Conservation (phyloP, 345 rosid species). For the Citrus sinensis region DNA sequence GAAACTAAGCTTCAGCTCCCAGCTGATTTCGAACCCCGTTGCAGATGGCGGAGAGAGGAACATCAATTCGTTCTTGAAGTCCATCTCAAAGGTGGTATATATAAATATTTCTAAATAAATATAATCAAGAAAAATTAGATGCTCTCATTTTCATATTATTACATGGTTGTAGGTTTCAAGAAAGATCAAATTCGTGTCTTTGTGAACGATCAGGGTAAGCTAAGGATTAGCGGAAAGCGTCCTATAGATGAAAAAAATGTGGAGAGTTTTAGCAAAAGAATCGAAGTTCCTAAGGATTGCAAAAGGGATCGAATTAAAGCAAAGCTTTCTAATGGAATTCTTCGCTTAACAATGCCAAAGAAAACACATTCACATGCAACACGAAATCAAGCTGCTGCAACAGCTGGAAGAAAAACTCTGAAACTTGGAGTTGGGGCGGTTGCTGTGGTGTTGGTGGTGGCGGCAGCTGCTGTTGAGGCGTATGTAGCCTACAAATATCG, state of each 20-base stretch:
- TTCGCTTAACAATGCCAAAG: conserved; percentile 15
- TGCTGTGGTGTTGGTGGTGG: not conserved
- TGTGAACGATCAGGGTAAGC: not conserved
- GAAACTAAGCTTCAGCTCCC: not conserved
- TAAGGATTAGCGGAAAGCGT: conserved; percentile 15
- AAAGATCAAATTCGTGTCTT: conserved; percentile 13
- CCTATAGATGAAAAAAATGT: not conserved
- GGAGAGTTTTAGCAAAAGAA: conserved; percentile 40
- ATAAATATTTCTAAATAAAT: no score
- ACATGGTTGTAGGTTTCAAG: conserved; percentile 15
- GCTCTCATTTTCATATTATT: not conserved
- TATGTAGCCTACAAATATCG: conserved; percentile 2
- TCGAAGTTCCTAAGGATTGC: conserved; percentile 7
- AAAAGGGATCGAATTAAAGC: not conserved
- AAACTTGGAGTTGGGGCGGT: not conserved
- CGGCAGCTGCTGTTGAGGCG: not conserved
- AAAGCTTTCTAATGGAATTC: conserved; percentile 1
- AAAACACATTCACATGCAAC: not conserved
- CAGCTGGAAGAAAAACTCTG: not conserved
- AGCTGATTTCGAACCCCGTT: conserved; percentile 51
- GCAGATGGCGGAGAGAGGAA: conserved; percentile 37
- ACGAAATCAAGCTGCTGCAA: not conserved
- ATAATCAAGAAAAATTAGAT: no score
- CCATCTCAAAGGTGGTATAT: conserved; percentile 35
- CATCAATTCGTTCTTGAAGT: conserved; percentile 33